A percentile compares a stretch with the other conserved stretches of the same genome.
Conservation (phyloP, 805 yeast genomes). For the Sugiyamaella smithiae region DNA sequence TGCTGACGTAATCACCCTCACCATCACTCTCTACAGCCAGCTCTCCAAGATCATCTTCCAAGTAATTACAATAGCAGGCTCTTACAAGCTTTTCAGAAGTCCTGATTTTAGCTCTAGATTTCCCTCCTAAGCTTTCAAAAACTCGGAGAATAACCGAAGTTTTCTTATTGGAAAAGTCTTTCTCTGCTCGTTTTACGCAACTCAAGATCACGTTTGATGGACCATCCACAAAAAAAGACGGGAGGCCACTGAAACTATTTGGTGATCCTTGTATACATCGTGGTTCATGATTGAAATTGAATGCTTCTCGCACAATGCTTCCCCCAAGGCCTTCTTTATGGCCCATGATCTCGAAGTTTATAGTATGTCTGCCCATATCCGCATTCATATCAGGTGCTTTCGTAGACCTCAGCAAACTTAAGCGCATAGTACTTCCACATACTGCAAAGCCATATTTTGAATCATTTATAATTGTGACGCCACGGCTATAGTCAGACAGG, state of each 20-base stretch:
- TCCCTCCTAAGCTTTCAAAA: slow-evolving; percentile 86
- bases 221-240: slow-evolving; percentile 40
- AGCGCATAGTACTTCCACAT: slow-evolving; percentile 74
- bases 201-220: slow-evolving; percentile 62
- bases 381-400: slow-evolving; percentile 84
- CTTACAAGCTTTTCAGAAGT: neutral
- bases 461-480: slow-evolving; percentile 73
- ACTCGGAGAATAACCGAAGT: slow-evolving; percentile 63
- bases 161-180: slow-evolving; percentile 49
- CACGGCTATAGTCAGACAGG: slow-evolving; percentile 57
- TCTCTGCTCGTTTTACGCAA: slow-evolving; percentile 81
- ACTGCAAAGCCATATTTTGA: slow-evolving; percentile 78
- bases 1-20: neutral
- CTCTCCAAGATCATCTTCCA: neutral
- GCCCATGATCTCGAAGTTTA: slow-evolving; percentile 70
- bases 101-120: slow-evolving; percentile 32
- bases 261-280: slow-evolving; percentile 9
- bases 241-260: slow-evolving; percentile 14
- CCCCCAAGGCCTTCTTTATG: slow-evolving; percentile 57
- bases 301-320: slow-evolving; percentile 62
- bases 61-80: neutral
- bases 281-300: slow-evolving; percentile 57
- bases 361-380: slow-evolving; percentile 75
- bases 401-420: slow-evolving; percentile 73
- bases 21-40: neutral